These are phyloP conservation scores for Scleromitrula shiraiana DNA, from an alignment of 2,329 filamentous ascomycete genomes.

Conservation along the genomic window DNA sequence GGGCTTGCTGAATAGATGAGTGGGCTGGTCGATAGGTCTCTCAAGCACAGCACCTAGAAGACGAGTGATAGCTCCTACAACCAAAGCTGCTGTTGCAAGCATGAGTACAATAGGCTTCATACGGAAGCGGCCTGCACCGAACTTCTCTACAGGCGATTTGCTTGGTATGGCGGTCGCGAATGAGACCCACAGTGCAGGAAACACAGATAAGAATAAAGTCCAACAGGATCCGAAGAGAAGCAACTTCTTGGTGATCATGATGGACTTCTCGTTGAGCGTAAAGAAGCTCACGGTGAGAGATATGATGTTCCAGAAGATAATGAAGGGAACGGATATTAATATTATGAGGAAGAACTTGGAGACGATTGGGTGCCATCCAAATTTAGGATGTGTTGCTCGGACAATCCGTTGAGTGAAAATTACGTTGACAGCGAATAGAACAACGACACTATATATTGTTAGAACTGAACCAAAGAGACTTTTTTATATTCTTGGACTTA, in stretches of 20 bases:
- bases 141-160: constrained; percentile 41
- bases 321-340: constrained; percentile 47
- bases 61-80: constrained; percentile 47
- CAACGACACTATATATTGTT: constrained; percentile 41
- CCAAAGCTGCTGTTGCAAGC: constrained; percentile 48
- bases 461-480: background rate
- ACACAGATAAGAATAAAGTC: constrained; percentile 37
- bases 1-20: constrained; percentile 45
- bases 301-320: constrained; percentile 58
- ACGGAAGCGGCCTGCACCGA: constrained; percentile 57
- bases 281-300: constrained; percentile 57
- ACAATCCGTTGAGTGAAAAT: constrained; percentile 68
- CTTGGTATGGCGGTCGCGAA: constrained; percentile 42
- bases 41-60: constrained; percentile 51
- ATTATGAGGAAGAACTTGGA: constrained; percentile 46
- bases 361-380: constrained; percentile 59
- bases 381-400: constrained; percentile 58
- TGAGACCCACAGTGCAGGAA: constrained; percentile 58
- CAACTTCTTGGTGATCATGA: constrained; percentile 34
- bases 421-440: constrained; percentile 71
- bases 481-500: background rate
- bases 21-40: constrained; percentile 6
- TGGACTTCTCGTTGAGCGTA: constrained; percentile 46
- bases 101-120: constrained; percentile 58
- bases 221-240: constrained; percentile 12